Percentiles rank a stretch among this genome's conserved stretches.
Conservation (phyloP, 192 early-diverging fungal species). For the Rhizoclosmatium globosum region DNA sequence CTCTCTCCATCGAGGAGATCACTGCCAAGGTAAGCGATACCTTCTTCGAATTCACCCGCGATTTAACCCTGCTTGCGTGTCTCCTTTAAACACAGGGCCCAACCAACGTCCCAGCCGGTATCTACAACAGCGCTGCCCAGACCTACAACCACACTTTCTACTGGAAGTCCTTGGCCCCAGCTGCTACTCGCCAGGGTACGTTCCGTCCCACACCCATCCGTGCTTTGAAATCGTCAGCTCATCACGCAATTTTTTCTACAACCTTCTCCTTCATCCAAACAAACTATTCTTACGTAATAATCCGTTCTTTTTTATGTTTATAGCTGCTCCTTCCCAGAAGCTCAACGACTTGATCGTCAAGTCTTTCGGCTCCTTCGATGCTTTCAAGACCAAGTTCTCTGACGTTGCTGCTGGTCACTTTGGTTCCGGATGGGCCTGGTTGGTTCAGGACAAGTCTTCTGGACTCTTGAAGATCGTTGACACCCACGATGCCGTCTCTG, state of each 20-base stretch:
- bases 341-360: slow-evolving; percentile 36
- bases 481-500: slow-evolving; percentile 49
- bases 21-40: slow-evolving; percentile 34
- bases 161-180: slow-evolving; percentile 33
- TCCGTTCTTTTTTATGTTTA: too few species aligned
- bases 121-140: slow-evolving; percentile 60
- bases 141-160: slow-evolving; percentile 45
- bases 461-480: slow-evolving; percentile 49
- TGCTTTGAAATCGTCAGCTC: too few species aligned
- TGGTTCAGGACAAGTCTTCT: slow-evolving; percentile 45
- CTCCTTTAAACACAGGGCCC: slow-evolving; percentile 19
- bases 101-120: slow-evolving; percentile 35
- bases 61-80: neutral
- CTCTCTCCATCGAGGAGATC: slow-evolving; percentile 13
- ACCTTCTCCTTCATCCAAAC: too few species aligned
- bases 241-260: too few species aligned
- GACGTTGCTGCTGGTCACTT: slow-evolving; percentile 51
- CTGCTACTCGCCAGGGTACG: slow-evolving; percentile 26
- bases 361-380: slow-evolving; percentile 49
- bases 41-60: neutral
- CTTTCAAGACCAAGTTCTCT: slow-evolving; percentile 51
- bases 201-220: too few species aligned
- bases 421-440: slow-evolving; percentile 56
- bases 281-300: too few species aligned
- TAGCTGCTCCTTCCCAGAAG: slow-evolving; percentile 29